Percentiles rank a stretch among this genome's conserved stretches.
Conservation (phyloP, 805 yeast species). For the Candida maris region DNA sequence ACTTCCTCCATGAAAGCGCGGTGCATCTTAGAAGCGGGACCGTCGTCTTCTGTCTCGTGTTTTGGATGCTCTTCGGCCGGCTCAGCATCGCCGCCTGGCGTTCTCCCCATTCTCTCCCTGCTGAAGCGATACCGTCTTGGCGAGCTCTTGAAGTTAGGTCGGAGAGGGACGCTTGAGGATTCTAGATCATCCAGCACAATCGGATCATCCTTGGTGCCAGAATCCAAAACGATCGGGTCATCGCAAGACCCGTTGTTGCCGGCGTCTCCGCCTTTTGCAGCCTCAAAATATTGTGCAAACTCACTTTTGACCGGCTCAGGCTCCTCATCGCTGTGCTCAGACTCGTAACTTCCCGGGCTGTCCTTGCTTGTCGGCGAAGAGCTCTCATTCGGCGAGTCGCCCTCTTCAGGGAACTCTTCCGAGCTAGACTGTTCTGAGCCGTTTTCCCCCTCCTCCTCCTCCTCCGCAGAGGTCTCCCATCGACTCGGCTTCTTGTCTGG, state of each 20-base stretch:
- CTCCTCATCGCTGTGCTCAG: conserved; percentile 1
- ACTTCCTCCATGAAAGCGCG: conserved; percentile 1
- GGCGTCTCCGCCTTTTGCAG: conserved; percentile 2
- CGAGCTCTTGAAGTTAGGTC: too few species aligned
- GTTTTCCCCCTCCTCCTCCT: conserved; percentile 1
- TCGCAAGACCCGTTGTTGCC: conserved; percentile 17
- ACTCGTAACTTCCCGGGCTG: conserved; percentile 1
- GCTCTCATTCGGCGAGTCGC: background rate
- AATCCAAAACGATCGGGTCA: conserved; percentile 26
- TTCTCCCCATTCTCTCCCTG: too few species aligned
- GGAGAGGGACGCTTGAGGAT: too few species aligned
- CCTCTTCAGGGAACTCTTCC: background rate
- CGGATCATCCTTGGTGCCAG: conserved; percentile 30
- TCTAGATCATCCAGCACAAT: conserved; percentile 27
- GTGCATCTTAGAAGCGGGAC: too few species aligned
- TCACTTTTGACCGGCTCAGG: conserved; percentile 3
- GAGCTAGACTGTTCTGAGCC: background rate
- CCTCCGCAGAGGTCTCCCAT: background rate
- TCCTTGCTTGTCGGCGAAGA: conserved; percentile 1
- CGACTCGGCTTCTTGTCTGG: conserved; percentile 1
- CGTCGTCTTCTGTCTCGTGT: too few species aligned
- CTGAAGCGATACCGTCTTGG: too few species aligned
- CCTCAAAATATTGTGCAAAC: background rate
- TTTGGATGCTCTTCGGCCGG: too few species aligned
- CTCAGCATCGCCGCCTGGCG: too few species aligned